Evolutionary conservation across 768 basidiomycete species (phyloP), one percentile per base, ranked within the genome.

Genomic region (Porphyrellus cyaneotinctus): DNA sequence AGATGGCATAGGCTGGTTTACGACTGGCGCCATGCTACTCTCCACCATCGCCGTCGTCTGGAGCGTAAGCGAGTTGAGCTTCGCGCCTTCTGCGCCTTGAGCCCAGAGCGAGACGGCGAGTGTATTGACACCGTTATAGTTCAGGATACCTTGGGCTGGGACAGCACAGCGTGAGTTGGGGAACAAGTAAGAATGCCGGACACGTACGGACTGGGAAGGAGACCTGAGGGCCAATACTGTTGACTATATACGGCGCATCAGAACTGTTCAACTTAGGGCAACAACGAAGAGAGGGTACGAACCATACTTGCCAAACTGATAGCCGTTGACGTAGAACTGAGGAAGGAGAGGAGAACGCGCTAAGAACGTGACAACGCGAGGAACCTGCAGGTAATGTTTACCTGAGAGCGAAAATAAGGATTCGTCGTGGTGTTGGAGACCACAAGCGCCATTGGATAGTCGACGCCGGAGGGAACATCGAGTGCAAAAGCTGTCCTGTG

Each of bases 51-150:
- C 70, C 2, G 70, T 78, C 39, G 71, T 53, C 56, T 71, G 54
- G 13, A 80, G 67, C 18, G 57, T 63, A 11, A 79, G 52, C 6
- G 73, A 73, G 47, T 71, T 58, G 10, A 80, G 61, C 42, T 70
- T 74, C 9, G 74, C 78, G 12, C 78, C 79, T n/a, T 52, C 63
- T 12, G 62, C 45, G 14, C 59, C 73, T 11, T 66, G 64, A 17
- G 77, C 75, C 78, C 78, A 79, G 8, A 79, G 64, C 17, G 78
- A 78, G 12, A 79, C 64, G 6, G 74, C 77, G 9, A 80, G 65
- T 4, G 78, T 78, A 54, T 80, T 79, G 13, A 30, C 52, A 18
- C 78, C 77, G 18, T 73, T 69, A 51, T 79, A 78, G 43, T 79
- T 73, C 38, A 80, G 51, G 49, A 80, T 78, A 23, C 78, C 79